phyloP scores from a whole-genome alignment of 2,329 filamentous ascomycete genomes.

The Fusarium nematophilum region DNA sequence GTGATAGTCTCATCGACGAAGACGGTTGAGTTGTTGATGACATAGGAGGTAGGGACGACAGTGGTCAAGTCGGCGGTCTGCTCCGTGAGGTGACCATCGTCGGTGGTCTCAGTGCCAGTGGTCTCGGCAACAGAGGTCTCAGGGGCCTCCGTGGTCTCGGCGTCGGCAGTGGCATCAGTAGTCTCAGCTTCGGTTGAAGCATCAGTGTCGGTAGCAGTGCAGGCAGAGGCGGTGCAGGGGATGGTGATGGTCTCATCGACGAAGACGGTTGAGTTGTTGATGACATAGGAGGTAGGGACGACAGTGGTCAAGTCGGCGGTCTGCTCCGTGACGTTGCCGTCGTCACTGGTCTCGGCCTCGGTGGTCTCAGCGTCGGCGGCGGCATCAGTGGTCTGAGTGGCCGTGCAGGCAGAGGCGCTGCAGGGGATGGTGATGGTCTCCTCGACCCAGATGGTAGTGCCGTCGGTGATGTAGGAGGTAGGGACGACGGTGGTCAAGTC shows the following conservation, averaged over 20 bases:
- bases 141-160: no score
- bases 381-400: slow-evolving; percentile 1
- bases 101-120: no score
- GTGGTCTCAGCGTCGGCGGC: neutral
- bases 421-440: slow-evolving; percentile 36
- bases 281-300: slow-evolving; percentile 32
- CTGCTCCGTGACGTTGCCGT: slow-evolving; percentile 13
- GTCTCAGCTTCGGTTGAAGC: slow-evolving; percentile 12
- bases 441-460: slow-evolving; percentile 33
- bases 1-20: slow-evolving; percentile 4
- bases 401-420: slow-evolving; percentile 6
- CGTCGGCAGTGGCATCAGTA: no score
- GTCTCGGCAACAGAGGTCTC: no score
- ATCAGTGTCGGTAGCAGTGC: slow-evolving; percentile 19
- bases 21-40: no score
- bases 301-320: slow-evolving; percentile 26
- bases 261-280: slow-evolving; percentile 34
- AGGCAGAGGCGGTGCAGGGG: slow-evolving; percentile 30
- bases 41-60: no score
- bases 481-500: slow-evolving; percentile 32
- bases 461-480: slow-evolving; percentile 33
- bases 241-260: slow-evolving; percentile 35
- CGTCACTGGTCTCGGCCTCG: neutral
- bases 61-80: no score
- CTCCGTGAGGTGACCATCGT: no score